A percentile compares a stretch with the other conserved stretches of the same genome.
phyloP scores from a whole-genome alignment of 2,329 filamentous ascomycete species.

The Penicillium thymicola region DNA sequence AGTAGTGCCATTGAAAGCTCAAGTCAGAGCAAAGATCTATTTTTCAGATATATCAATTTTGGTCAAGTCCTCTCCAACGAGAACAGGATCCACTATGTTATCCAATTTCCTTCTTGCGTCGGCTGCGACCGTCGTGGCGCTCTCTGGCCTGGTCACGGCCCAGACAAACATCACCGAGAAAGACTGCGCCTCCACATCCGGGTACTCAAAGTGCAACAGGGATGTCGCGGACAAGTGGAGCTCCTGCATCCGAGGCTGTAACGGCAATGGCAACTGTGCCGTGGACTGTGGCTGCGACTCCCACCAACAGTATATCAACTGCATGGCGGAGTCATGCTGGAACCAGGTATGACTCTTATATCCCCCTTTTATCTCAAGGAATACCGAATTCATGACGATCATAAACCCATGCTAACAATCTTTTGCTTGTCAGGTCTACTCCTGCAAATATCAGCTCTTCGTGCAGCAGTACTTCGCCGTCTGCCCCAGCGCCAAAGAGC shows the following conservation, averaged over 20 bases:
- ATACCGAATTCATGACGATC: background rate
- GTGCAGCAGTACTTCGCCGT: slow-evolving; percentile 34
- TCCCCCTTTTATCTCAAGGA: background rate
- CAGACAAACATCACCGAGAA: slow-evolving; percentile 26
- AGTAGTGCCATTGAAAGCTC: background rate
- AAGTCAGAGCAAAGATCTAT: background rate
- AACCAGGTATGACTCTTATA: slow-evolving; percentile 29
- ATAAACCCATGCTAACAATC: background rate
- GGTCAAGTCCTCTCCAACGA: background rate
- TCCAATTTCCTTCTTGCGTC: slow-evolving; percentile 14
- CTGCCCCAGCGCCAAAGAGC: slow-evolving; percentile 29
- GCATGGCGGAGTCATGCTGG: slow-evolving; percentile 41
- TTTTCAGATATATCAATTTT: background rate
- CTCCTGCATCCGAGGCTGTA: slow-evolving; percentile 19
- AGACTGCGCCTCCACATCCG: slow-evolving; percentile 18
- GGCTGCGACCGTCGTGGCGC: slow-evolving; percentile 8
- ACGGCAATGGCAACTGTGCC: slow-evolving; percentile 20
- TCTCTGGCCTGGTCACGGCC: slow-evolving; percentile 13
- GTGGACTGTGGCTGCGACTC: slow-evolving; percentile 24
- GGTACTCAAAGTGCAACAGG: slow-evolving; percentile 20
- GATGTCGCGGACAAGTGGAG: slow-evolving; percentile 20
- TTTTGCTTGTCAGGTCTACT: slow-evolving; percentile 28
- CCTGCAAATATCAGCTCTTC: slow-evolving; percentile 42
- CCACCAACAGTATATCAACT: slow-evolving; percentile 33
- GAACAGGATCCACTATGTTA: slow-evolving; percentile 10